Percentiles rank a stretch among this genome's conserved stretches.
These are phyloP conservation scores for Phytophthora pisi DNA, from an alignment of 352 stramenopile species.

Conservation along the genomic window DNA sequence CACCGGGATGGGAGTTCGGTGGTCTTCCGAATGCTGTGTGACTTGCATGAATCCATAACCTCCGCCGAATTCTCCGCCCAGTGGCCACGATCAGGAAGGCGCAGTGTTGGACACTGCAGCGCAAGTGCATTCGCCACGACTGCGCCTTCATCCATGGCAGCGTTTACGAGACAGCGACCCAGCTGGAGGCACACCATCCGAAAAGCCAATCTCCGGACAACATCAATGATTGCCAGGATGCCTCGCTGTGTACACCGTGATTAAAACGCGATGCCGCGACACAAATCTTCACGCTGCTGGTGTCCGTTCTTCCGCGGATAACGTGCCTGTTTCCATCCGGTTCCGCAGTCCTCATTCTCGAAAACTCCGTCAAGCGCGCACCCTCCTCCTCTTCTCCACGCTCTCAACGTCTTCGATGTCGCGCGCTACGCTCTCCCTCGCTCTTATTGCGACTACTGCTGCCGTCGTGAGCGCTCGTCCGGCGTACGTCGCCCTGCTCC, in stretches of 20 bases:
- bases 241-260: not conserved
- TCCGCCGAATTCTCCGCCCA: constrained; percentile 5
- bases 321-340: constrained; percentile 3
- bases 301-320: not conserved
- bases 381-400: not conserved
- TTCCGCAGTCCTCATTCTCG: constrained; percentile 2
- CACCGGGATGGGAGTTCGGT: constrained; percentile 24
- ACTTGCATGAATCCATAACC: not conserved
- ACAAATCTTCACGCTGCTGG: not conserved
- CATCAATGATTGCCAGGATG: constrained; percentile 12
- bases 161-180: constrained; percentile 8
- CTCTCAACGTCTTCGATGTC: constrained; percentile 7
- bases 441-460: constrained; percentile 18
- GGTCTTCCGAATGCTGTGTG: constrained; percentile 8
- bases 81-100: constrained; percentile 8
- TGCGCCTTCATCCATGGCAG: constrained; percentile 11
- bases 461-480: constrained; percentile 27
- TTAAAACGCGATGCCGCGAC: constrained; percentile 27
- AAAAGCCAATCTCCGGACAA: constrained; percentile 1
- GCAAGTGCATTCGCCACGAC: not conserved
- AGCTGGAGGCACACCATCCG: constrained; percentile 20
- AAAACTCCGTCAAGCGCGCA: constrained; percentile 15
- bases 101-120: constrained; percentile 17
- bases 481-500: constrained; percentile 35
- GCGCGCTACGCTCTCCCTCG: constrained; percentile 21